Evolutionary conservation across 2,329 filamentous ascomycete species (phyloP), one percentile per base, ranked within the genome.

Genomic region (Talaromyces funiculosus): DNA sequence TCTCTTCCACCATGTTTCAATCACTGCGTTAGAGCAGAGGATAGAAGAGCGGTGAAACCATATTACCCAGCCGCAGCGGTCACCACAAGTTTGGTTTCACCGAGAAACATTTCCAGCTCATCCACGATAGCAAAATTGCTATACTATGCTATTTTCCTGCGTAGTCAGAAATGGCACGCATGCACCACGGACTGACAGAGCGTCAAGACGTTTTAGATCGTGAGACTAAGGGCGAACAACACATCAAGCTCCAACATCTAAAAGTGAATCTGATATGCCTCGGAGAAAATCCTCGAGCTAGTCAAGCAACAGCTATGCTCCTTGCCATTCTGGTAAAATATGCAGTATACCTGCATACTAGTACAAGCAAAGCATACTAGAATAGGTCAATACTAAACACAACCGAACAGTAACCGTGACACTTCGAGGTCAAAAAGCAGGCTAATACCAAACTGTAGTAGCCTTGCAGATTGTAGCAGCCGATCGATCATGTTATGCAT

Each of bases 271-370:
- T 33, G 31, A 10, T 24, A 24, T 38, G 14, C 31, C 33, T 54
- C 35, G 51, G 35, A 40, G 20, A 54, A 29, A 40, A 38, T n/a
- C 4, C 10, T 16, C 8, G 7, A 37, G 18, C 18, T 7, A 38
- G 12, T 26, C 51, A 54, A 38, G 51, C 35, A 54, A 24, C 33
- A 40, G 51, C 51, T 54, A 40, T 54, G 51, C 51, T 38, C 49
- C 29, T 53, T 24, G 33, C n/a, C 20, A 16, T 37, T 37, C 22
- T 35, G n/a, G 33, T 31, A 53, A 38, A 53, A 9, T 20, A 31
- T 38, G 51, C 33, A 40, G 33, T 20, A 38, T 40, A 16, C 45
- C 51, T 54, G 51, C 51, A 54, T 49, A 16, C 18, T 33, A 20
- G 1, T 37, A 35, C 14, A 40, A 26, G 1, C 12, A n/a, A 40